These are phyloP conservation scores for Lichtheimia ramosa DNA, from an alignment of 371 early-diverging fungal genomes.

Conservation along the genomic window DNA sequence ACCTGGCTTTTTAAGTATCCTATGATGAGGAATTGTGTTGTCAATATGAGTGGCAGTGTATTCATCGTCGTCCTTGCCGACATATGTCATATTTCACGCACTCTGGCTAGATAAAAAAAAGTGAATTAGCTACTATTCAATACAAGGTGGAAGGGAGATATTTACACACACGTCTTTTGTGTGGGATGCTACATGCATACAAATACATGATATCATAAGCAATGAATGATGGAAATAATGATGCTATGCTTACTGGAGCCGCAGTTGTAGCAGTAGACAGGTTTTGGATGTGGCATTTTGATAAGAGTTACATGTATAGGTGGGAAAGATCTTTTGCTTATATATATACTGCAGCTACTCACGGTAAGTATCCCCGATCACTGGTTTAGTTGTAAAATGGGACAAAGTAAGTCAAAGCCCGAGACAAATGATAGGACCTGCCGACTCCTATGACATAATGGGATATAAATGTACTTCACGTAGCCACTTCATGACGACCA, in stretches of 20 bases:
- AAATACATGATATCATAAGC: neutral
- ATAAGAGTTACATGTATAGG: too few species aligned
- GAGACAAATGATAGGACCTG: too few species aligned
- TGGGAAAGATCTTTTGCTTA: too few species aligned
- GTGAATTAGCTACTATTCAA: neutral
- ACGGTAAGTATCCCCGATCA: too few species aligned
- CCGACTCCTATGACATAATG: too few species aligned
- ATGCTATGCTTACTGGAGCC: neutral
- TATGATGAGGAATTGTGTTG: neutral
- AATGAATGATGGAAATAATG: too few species aligned
- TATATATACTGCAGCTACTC: too few species aligned
- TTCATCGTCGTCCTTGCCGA: neutral
- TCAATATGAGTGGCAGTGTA: neutral
- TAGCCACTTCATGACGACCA: too few species aligned
- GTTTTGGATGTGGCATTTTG: slow-evolving; percentile 8
- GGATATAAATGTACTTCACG: too few species aligned
- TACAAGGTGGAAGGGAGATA: neutral
- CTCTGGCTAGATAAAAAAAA: neutral
- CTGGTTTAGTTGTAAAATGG: too few species aligned
- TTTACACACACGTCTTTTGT: slow-evolving; percentile 1
- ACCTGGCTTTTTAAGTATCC: neutral
- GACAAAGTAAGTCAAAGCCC: too few species aligned
- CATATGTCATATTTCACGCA: neutral
- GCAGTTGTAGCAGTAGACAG: slow-evolving; percentile 7
- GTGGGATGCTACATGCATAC: neutral